phyloP scores from a whole-genome alignment of 1,284 basidiomycete species.

The Cystobasidium pallidum region DNA sequence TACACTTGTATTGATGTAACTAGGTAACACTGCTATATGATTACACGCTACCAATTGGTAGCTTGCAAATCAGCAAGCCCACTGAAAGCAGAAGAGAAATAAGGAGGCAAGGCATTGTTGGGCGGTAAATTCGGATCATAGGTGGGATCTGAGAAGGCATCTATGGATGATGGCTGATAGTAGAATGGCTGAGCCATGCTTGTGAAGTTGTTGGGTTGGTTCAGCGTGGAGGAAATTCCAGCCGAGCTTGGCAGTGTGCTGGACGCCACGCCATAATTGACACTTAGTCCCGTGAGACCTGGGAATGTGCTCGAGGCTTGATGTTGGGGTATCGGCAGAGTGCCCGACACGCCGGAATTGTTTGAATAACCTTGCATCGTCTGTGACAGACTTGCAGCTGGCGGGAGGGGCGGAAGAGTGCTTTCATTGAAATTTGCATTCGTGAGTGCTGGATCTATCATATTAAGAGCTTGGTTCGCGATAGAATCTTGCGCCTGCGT shows the following conservation, averaged over 20 bases:
- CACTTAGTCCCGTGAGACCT: not conserved
- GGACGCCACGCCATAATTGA: constrained; percentile 3
- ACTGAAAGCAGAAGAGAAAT: constrained; percentile 30
- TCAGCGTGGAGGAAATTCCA: not conserved
- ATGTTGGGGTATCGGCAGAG: not conserved
- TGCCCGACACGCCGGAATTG: not conserved
- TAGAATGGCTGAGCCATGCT: constrained; percentile 30
- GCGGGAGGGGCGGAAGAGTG: constrained; percentile 3
- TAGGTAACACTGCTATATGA: no score
- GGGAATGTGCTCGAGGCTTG: not conserved
- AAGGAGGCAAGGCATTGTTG: constrained; percentile 11
- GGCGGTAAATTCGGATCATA: constrained; percentile 13
- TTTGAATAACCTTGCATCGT: not conserved
- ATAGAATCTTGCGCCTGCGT: not conserved
- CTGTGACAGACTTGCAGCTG: not conserved
- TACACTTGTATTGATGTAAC: constrained; percentile 7
- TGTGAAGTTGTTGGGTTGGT: not conserved
- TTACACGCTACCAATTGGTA: constrained; percentile 27
- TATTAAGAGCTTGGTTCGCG: not conserved
- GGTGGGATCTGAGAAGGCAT: constrained; percentile 7
- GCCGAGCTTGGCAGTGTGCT: not conserved
- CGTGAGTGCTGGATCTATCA: constrained; percentile 38
- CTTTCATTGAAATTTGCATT: not conserved
- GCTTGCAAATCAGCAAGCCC: constrained; percentile 33
- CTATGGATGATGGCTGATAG: constrained; percentile 21